A percentile compares a stretch with the other conserved stretches of the same genome.
These are phyloP conservation scores for Candida qinlingensis DNA, from an alignment of 805 yeast species.

Conservation along the genomic window DNA sequence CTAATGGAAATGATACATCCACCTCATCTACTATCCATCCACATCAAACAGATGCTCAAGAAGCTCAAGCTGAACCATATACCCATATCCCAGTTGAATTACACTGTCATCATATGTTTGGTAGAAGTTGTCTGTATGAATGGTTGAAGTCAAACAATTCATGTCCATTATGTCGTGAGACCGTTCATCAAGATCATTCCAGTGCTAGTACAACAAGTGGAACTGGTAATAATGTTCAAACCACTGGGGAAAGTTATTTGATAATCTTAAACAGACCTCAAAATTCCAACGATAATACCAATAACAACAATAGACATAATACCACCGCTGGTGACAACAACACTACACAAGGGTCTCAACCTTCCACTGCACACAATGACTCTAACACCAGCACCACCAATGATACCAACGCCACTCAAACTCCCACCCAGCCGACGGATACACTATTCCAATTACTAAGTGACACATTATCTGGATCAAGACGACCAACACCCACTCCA, in stretches of 20 bases:
- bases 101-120: conserved; percentile 88
- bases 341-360: no score
- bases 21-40: background rate
- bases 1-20: background rate
- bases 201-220: conserved; percentile 1
- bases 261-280: background rate
- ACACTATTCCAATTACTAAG: background rate
- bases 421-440: background rate
- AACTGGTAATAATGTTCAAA: conserved; percentile 18
- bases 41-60: conserved; percentile 1
- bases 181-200: conserved; percentile 20
- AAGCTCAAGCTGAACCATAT: conserved; percentile 21
- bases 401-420: background rate
- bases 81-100: conserved; percentile 63
- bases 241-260: conserved; percentile 12
- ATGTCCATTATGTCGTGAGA: conserved; percentile 82
- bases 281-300: background rate
- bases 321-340: no score
- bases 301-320: no score
- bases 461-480: background rate
- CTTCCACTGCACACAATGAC: conserved; percentile 3
- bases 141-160: conserved; percentile 75
- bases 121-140: conserved; percentile 73
- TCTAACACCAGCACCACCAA: background rate
- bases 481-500: background rate